Conservation (phyloP, 345 rosid species). For the Lagerstroemia speciosa region DNA sequence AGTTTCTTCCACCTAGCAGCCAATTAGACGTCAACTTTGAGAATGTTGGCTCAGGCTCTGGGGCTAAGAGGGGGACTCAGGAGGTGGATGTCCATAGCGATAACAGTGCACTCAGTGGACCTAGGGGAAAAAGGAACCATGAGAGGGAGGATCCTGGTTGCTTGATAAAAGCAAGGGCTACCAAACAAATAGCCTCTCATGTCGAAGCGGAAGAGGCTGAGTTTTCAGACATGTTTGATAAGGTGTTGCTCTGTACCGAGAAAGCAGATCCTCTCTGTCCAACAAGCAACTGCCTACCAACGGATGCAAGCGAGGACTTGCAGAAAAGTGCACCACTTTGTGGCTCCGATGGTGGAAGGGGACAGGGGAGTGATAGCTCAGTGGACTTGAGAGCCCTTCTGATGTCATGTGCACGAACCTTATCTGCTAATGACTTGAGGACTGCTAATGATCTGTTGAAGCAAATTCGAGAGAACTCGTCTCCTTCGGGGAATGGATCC, state of each 20-base stretch:
- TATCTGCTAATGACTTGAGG: slow-evolving; percentile 47
- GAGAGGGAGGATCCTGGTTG: slow-evolving; percentile 34
- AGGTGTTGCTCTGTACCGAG: slow-evolving; percentile 33
- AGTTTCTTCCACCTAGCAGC: slow-evolving; percentile 28
- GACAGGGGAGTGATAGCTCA: slow-evolving; percentile 26
- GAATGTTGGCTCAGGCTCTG: background rate
- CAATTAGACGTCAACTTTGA: slow-evolving; percentile 19
- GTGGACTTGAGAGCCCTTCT: slow-evolving; percentile 66
- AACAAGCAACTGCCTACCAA: background rate
- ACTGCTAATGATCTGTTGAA: slow-evolving; percentile 65
- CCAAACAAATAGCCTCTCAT: slow-evolving; percentile 45
- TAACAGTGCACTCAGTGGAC: slow-evolving; percentile 20
- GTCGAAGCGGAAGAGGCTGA: slow-evolving; percentile 48
- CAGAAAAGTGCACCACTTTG: slow-evolving; percentile 1
- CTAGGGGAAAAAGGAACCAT: slow-evolving; percentile 47
- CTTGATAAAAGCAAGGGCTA: slow-evolving; percentile 47
- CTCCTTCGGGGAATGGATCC: slow-evolving; percentile 59
- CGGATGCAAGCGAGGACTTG: slow-evolving; percentile 11
- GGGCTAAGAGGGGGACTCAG: slow-evolving; percentile 7
- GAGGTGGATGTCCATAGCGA: background rate
- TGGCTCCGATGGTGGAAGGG: slow-evolving; percentile 29
- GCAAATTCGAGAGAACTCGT: slow-evolving; percentile 67
- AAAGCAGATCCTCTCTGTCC: slow-evolving; percentile 10
- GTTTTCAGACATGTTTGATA: slow-evolving; percentile 64
- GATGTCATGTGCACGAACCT: slow-evolving; percentile 73